A percentile compares a stretch with the other conserved stretches of the same genome.
These are phyloP conservation scores for Pythium sp. DNA, from an alignment of 352 stramenopile species.

Conservation along the genomic window DNA sequence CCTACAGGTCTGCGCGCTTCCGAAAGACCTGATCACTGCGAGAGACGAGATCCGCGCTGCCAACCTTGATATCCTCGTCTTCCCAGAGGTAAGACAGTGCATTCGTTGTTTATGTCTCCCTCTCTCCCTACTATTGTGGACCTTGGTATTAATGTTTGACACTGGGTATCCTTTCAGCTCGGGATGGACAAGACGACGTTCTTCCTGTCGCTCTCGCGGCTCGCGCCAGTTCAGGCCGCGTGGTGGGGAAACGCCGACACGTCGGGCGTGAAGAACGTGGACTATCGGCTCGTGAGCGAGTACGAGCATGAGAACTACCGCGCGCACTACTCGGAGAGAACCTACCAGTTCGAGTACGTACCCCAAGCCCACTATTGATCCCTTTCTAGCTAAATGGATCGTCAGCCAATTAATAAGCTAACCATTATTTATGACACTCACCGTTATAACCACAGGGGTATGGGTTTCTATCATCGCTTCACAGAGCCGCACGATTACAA, in stretches of 20 bases:
- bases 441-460: slow-evolving; percentile 31
- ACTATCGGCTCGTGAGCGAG: slow-evolving; percentile 69
- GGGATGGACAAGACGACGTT: slow-evolving; percentile 79
- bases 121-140: not conserved
- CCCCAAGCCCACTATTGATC: not conserved
- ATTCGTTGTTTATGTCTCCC: not conserved
- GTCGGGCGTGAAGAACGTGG: slow-evolving; percentile 56
- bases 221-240: slow-evolving; percentile 64
- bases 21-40: slow-evolving; percentile 40
- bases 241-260: slow-evolving; percentile 82
- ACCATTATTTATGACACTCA: too few relatives aligned
- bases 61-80: slow-evolving; percentile 66
- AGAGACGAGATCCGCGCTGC: slow-evolving; percentile 48
- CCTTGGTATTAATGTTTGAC: not conserved
- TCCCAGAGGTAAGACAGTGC: slow-evolving; percentile 48
- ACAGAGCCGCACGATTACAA: slow-evolving; percentile 35
- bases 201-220: slow-evolving; percentile 62
- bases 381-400: not conserved
- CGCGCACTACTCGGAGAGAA: slow-evolving; percentile 57
- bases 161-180: slow-evolving; percentile 31
- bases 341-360: slow-evolving; percentile 53
- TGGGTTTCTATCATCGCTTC: slow-evolving; percentile 64
- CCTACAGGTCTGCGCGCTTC: slow-evolving; percentile 51
- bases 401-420: not conserved
- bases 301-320: slow-evolving; percentile 46